Conservation (phyloP, 139 green algal species). For the Medakamo hakoo region DNA sequence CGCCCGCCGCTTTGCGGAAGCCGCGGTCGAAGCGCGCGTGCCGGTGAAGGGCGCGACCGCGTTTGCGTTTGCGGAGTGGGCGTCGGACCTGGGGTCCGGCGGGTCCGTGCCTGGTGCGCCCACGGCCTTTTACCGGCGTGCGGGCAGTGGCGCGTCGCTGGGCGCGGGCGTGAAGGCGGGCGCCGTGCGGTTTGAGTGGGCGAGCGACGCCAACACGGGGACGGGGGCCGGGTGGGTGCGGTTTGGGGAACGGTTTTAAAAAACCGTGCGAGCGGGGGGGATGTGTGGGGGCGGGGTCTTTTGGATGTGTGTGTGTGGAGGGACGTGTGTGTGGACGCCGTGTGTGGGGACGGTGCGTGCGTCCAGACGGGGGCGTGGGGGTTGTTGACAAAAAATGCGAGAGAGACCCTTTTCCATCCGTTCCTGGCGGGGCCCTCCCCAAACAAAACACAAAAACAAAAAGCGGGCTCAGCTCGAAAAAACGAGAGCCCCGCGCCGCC, state of each 20-base stretch:
- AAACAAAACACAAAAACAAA: no score
- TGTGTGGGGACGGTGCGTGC: no score
- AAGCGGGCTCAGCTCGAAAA: no score
- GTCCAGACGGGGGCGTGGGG: no score
- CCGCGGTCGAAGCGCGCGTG: conserved; percentile 58
- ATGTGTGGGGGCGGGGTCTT: no score
- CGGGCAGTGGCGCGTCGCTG: conserved; percentile 53
- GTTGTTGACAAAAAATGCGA: no score
- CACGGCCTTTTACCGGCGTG: conserved; percentile 78
- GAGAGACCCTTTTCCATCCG: no score
- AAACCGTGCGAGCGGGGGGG: no score
- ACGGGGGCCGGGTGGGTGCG: conserved; percentile 55
- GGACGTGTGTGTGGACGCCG: no score
- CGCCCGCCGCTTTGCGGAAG: conserved; percentile 58
- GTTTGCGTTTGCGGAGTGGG: conserved; percentile 80
- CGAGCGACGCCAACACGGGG: conserved; percentile 64
- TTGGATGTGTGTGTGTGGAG: no score
- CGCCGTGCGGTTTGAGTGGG: conserved; percentile 63
- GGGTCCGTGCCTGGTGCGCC: conserved; percentile 62
- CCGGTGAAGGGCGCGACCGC: conserved; percentile 48
- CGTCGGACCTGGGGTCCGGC: conserved; percentile 64
- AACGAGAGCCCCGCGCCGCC: no score
- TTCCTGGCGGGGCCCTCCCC: no score
- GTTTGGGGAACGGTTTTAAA: conserved; percentile 89
- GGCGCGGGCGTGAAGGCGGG: conserved; percentile 73